Evolutionary conservation across 2,329 filamentous ascomycete species (phyloP).

Genomic region (Pestalotiopsis sp.): DNA sequence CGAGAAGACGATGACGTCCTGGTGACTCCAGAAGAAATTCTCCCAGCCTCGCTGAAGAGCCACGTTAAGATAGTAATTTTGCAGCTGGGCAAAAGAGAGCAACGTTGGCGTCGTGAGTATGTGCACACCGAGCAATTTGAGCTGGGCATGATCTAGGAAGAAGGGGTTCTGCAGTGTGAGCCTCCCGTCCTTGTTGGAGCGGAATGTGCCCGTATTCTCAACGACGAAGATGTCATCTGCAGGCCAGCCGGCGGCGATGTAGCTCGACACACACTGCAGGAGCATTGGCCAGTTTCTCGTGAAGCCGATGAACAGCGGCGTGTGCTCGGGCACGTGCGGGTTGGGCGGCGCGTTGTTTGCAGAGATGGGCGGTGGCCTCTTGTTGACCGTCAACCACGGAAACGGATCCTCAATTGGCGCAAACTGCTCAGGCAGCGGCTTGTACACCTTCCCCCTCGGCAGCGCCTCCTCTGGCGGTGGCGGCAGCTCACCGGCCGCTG

Average conservation of each 20-base stretch:
- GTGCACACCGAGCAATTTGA: slow-evolving; percentile 51
- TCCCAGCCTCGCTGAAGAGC: slow-evolving; percentile 43
- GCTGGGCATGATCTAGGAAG: slow-evolving; percentile 53
- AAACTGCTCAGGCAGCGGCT: slow-evolving; percentile 29
- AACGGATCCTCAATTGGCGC: slow-evolving; percentile 40
- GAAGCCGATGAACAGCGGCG: slow-evolving; percentile 52
- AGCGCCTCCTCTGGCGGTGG: slow-evolving; percentile 8
- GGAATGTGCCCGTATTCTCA: slow-evolving; percentile 57
- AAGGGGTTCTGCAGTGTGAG: slow-evolving; percentile 55
- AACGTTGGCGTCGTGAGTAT: slow-evolving; percentile 49
- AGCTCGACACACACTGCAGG: slow-evolving; percentile 54
- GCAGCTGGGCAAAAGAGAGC: slow-evolving; percentile 50
- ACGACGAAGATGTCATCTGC: slow-evolving; percentile 54
- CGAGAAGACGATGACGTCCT: slow-evolving; percentile 47
- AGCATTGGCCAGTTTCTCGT: slow-evolving; percentile 55
- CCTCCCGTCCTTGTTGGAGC: slow-evolving; percentile 44
- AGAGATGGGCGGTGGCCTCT: slow-evolving; percentile 29
- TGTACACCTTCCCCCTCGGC: slow-evolving; percentile 32
- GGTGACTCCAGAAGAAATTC: slow-evolving; percentile 52
- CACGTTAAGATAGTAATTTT: slow-evolving; percentile 49
- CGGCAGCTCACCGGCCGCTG: not conserved
- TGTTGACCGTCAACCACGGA: slow-evolving; percentile 35
- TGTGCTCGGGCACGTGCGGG: slow-evolving; percentile 36
- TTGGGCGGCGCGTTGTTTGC: slow-evolving; percentile 35
- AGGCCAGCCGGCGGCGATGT: slow-evolving; percentile 59